A percentile compares a stretch with the other conserved stretches of the same genome.
phyloP scores from a whole-genome alignment of 345 rosid species.

The Aethionema arabicum region DNA sequence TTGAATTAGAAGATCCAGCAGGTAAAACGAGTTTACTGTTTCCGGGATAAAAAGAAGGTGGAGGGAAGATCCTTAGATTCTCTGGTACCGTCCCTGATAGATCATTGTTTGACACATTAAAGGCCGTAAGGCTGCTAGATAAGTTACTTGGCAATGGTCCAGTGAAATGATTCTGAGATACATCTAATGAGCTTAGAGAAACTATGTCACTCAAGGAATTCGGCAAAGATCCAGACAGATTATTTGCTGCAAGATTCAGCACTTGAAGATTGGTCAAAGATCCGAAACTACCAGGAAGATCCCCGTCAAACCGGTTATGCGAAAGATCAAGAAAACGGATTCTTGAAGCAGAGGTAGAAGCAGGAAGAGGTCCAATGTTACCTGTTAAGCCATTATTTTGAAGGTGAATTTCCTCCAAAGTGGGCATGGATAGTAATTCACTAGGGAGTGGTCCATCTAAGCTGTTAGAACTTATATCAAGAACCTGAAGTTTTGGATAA shows the following conservation, averaged over 20 bases:
- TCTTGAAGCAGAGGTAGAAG: constrained; percentile 46
- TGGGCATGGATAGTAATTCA: constrained; percentile 59
- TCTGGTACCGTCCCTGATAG: constrained; percentile 90
- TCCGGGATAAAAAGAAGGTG: constrained; percentile 86
- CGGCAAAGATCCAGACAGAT: constrained; percentile 87
- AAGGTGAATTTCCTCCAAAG: constrained; percentile 78
- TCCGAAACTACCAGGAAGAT: constrained; percentile 69
- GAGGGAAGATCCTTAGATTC: constrained; percentile 69
- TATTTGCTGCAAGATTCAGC: constrained; percentile 77
- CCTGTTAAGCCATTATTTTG: constrained; percentile 64
- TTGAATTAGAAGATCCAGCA: constrained; percentile 46
- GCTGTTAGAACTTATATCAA: constrained; percentile 76
- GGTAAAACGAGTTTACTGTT: constrained; percentile 61
- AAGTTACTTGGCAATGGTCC: constrained; percentile 79
- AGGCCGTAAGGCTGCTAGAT: constrained; percentile 53
- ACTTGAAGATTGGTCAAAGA: constrained; percentile 63
- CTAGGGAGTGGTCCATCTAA: constrained; percentile 62
- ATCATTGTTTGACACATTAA: constrained; percentile 82
- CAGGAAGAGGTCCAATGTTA: constrained; percentile 44
- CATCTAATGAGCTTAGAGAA: constrained; percentile 62
- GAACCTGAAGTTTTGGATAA: constrained; percentile 79
- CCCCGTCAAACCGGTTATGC: constrained; percentile 63
- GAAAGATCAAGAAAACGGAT: constrained; percentile 81
- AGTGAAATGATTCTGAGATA: constrained; percentile 73
- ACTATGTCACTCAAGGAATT: constrained; percentile 64